A percentile compares a stretch with the other conserved stretches of the same genome.
phyloP scores from a whole-genome alignment of 2,329 filamentous ascomycete genomes.

The Phoma sp. region DNA sequence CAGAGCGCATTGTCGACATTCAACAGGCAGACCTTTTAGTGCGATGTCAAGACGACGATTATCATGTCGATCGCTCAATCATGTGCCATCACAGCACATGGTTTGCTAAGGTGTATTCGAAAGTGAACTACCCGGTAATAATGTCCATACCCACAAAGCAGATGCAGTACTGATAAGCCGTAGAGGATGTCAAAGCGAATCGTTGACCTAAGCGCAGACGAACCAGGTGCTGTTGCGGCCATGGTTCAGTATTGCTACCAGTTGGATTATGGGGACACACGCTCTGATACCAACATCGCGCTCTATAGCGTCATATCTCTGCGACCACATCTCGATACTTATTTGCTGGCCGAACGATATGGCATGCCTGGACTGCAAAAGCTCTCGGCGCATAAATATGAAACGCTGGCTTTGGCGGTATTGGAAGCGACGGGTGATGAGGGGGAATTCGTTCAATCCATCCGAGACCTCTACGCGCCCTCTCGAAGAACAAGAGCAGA shows the following conservation, averaged over 20 bases:
- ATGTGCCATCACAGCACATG: conserved; percentile 40
- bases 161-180: conserved; percentile 9
- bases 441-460: conserved; percentile 31
- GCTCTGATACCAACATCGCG: conserved; percentile 22
- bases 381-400: conserved; percentile 36
- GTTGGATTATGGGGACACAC: conserved; percentile 36
- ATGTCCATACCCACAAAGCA: not conserved
- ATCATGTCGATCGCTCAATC: conserved; percentile 39
- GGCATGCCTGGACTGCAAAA: conserved; percentile 32
- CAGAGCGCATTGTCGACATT: conserved; percentile 19
- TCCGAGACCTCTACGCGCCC: conserved; percentile 35
- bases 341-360: conserved; percentile 39
- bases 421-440: conserved; percentile 32
- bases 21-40: conserved; percentile 39
- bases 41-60: conserved; percentile 35
- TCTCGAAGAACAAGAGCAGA: conserved; percentile 30
- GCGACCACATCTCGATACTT: conserved; percentile 36
- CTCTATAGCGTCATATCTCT: conserved; percentile 32
- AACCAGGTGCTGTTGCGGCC: conserved; percentile 38
- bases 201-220: conserved; percentile 40
- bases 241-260: conserved; percentile 45
- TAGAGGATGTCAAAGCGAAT: conserved; percentile 32
- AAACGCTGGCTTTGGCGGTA: conserved; percentile 28
- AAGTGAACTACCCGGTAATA: conserved; percentile 28
- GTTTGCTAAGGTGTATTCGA: conserved; percentile 39